phyloP scores from a whole-genome alignment of 1,284 basidiomycete species.

The Psilocybe mexicana region DNA sequence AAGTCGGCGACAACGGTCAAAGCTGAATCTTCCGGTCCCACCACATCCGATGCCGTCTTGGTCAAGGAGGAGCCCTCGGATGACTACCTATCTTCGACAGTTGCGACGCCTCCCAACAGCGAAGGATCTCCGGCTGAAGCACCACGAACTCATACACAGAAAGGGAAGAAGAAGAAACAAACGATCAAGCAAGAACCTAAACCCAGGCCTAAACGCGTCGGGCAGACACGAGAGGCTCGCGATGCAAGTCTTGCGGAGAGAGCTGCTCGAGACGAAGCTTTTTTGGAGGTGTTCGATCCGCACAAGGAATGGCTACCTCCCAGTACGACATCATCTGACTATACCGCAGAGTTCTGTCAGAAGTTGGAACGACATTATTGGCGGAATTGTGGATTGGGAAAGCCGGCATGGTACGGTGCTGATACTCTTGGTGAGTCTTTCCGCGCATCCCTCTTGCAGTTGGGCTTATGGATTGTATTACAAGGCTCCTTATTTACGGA shows the following conservation, averaged over 20 bases:
- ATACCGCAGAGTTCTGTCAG: conserved; percentile 83
- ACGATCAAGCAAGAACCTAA: conserved; percentile 33
- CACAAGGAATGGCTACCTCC: conserved; percentile 77
- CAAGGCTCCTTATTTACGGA: conserved; percentile 86
- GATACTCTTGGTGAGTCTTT: conserved; percentile 77
- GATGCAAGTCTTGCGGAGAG: conserved; percentile 57
- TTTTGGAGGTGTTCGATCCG: conserved; percentile 72
- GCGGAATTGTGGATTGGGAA: conserved; percentile 87
- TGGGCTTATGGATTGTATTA: conserved; percentile 5
- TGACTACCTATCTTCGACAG: conserved; percentile 25
- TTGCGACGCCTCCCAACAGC: conserved; percentile 38
- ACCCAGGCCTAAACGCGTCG: conserved; percentile 42
- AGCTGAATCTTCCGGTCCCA: conserved; percentile 36
- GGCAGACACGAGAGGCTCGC: conserved; percentile 48
- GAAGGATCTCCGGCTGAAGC: conserved; percentile 27
- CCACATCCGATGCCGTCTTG: conserved; percentile 31
- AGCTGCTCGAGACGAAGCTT: conserved; percentile 57
- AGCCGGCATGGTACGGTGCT: conserved; percentile 94
- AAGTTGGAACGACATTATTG: conserved; percentile 91
- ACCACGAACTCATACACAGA: conserved; percentile 8
- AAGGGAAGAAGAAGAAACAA: conserved; percentile 28
- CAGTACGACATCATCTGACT: conserved; percentile 70
- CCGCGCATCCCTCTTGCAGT: neutral
- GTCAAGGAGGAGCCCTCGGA: conserved; percentile 42
- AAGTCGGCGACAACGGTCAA: conserved; percentile 33